Evolutionary conservation across 306 rosid genomes (phyloP), one percentile per base, ranked within the genome.

Genomic region (Phaseolus lunatus): DNA sequence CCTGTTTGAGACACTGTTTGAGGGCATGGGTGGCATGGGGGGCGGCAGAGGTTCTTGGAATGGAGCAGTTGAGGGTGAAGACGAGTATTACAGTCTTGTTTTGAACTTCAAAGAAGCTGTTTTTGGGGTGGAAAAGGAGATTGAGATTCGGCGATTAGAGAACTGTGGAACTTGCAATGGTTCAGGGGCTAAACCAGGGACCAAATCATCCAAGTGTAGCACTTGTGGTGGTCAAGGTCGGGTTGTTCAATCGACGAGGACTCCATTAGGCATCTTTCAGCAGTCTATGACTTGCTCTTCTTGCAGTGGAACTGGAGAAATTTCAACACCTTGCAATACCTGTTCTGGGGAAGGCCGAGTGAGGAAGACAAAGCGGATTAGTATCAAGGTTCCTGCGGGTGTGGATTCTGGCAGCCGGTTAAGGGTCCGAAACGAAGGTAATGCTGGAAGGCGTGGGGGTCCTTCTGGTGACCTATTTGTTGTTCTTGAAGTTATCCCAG

Each of bases 171-270:
- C 99, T 33, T 95, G 99, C 85, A 88, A 88, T 10, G 99, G 99
- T 54, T 89, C 98, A 0, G 99, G 99, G 48, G 96, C 98, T 29
- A 95, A 95, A 84, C 97, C 99, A 2, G 99, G 99, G 66, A 92
- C 99, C 44, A 82, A 85, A 44, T 90, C 99, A 58, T 81, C 97
- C 59, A 86, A 65, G 79, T 95, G 99, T 69, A 83, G 88, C 78
- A 88, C 99, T 26, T 95, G 99, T 81, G 97, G 98, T 20, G 99
- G 99, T 64, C 99, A 95, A 83, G 99, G 99, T 31, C 96, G 92
- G 76, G 99, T 95, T 41, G 91, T 95, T 76, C 78, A 91, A 2
- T 90, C 96, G 5, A 96, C 99, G 2, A 87, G 99, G 80, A 95
- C 99, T 7, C 99, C 99, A 0, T 75, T 95, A 23, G 99, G 99